Percentiles rank a stretch among this genome's conserved stretches.
phyloP scores from a whole-genome alignment of 2,329 filamentous ascomycete genomes.

The Fusarium gaditjirri region DNA sequence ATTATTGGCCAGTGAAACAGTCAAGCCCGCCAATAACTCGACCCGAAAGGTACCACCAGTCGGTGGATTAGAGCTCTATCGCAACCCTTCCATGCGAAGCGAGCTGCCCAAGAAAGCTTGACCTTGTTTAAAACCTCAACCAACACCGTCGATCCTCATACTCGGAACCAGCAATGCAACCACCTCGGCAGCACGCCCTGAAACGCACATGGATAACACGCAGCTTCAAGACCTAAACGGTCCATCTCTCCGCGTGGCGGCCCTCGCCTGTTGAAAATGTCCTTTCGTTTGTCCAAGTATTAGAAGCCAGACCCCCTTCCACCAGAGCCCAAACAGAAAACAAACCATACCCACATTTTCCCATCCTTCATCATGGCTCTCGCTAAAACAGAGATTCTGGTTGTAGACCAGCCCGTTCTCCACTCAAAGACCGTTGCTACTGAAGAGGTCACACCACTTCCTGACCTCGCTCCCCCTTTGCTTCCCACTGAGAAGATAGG shows the following conservation, averaged over 20 bases:
- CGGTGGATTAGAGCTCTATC: background rate
- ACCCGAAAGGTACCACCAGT: background rate
- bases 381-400: background rate
- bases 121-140: background rate
- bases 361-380: conserved; percentile 6
- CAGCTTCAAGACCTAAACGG: fast-evolving
- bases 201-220: background rate
- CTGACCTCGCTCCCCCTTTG: conserved; percentile 15
- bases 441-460: background rate
- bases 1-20: background rate
- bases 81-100: too few species aligned
- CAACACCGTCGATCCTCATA: background rate
- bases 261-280: background rate
- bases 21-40: fast-evolving
- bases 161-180: background rate
- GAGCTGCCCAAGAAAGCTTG: background rate
- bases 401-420: background rate
- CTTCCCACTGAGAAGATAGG: conserved; percentile 19
- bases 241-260: background rate
- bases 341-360: background rate
- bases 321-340: background rate
- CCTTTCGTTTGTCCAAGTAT: background rate
- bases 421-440: background rate
- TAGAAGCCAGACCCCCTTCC: conserved; percentile 6
- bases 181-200: background rate